phyloP scores from a whole-genome alignment of 2,329 filamentous ascomycete species.

The Didymella pinodella region DNA sequence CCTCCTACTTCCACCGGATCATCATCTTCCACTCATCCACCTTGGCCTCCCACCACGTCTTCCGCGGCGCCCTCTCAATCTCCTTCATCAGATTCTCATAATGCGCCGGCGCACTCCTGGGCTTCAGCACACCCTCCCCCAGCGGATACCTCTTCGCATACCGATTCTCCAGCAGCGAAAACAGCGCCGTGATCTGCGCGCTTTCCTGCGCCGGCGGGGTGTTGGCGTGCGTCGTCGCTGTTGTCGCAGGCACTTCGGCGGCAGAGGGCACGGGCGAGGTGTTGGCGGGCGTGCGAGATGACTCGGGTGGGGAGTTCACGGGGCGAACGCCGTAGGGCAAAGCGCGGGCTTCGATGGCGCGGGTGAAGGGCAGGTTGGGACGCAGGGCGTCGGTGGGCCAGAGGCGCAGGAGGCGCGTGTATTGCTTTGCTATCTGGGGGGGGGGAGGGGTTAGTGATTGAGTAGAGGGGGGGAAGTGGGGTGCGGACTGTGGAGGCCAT shows the following conservation, averaged over 20 bases:
- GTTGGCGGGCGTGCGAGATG: conserved; percentile 5
- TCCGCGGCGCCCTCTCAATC: conserved; percentile 46
- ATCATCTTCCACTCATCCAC: conserved; percentile 50
- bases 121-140: conserved; percentile 40
- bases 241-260: conserved; percentile 16
- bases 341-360: conserved; percentile 54
- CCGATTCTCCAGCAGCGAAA: conserved; percentile 66
- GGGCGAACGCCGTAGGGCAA: conserved; percentile 39
- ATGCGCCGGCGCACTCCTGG: conserved; percentile 46
- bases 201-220: conserved; percentile 47
- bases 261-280: conserved; percentile 19
- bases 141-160: conserved; percentile 57
- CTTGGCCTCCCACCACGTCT: conserved; percentile 47
- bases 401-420: conserved; percentile 57
- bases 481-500: conserved; percentile 31
- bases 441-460: too few species aligned
- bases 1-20: conserved; percentile 42
- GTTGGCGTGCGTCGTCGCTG: conserved; percentile 19
- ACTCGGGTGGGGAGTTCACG: conserved; percentile 29
- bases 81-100: conserved; percentile 49
- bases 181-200: conserved; percentile 65
- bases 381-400: conserved; percentile 62
- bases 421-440: conserved; percentile 54
- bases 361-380: conserved; percentile 57
- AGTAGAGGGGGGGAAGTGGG: too few species aligned